Percentiles rank a stretch among this genome's conserved stretches.
Conservation (phyloP, 2,329 filamentous ascomycete genomes). For the Cladophialophora carrionii region DNA sequence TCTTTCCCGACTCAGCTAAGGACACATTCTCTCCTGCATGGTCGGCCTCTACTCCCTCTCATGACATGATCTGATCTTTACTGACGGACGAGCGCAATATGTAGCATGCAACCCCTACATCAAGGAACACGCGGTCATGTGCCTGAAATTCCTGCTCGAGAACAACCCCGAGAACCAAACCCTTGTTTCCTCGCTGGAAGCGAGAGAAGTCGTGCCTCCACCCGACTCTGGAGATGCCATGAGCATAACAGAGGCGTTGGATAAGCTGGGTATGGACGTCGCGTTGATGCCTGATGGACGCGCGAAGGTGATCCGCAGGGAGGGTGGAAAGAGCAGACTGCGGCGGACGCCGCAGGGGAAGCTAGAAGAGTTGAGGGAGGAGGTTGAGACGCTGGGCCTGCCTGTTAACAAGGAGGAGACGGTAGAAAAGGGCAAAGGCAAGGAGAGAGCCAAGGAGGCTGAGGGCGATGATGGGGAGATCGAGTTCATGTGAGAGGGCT, state of each 20-base stretch:
- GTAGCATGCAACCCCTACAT: conserved; percentile 74
- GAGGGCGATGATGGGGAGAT: conserved; percentile 18
- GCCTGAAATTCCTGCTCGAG: conserved; percentile 72
- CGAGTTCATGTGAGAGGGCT: conserved; percentile 24
- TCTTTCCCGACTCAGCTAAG: not conserved
- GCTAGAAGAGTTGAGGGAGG: conserved; percentile 12
- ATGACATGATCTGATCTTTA: conserved; percentile 8
- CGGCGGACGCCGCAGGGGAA: too few relatives aligned
- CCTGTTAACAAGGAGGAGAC: conserved; percentile 6
- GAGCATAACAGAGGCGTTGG: conserved; percentile 45
- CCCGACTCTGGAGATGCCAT: conserved; percentile 40
- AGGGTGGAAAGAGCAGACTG: not conserved
- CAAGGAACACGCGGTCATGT: conserved; percentile 86
- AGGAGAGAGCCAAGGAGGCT: conserved; percentile 19
- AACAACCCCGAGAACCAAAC: conserved; percentile 57
- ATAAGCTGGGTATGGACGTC: conserved; percentile 50
- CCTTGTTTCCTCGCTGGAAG: conserved; percentile 55
- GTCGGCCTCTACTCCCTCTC: not conserved
- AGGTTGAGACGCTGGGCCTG: conserved; percentile 7
- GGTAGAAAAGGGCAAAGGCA: conserved; percentile 20
- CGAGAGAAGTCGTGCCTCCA: conserved; percentile 46
- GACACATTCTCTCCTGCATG: not conserved
- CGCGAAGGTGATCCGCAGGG: conserved; percentile 21
- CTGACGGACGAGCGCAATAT: conserved; percentile 7
- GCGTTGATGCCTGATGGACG: conserved; percentile 50